Evolutionary conservation across 2,329 filamentous ascomycete species (phyloP).

Genomic region (Lachnellula arida): DNA sequence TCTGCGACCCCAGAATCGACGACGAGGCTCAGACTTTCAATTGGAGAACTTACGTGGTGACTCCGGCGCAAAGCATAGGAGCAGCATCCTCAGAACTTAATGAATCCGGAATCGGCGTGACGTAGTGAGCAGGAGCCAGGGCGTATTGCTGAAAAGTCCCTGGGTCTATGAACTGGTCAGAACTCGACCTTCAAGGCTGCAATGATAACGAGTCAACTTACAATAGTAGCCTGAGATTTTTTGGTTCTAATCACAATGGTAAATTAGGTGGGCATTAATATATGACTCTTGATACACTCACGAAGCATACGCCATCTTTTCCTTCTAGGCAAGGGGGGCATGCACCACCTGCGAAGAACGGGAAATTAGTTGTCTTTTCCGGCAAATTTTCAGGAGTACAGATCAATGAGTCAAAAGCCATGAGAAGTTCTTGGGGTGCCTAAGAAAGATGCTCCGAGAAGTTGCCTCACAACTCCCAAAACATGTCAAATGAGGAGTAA

Average conservation of each 20-base stretch:
- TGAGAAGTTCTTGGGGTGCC: no score
- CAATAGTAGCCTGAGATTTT: constrained; percentile 63
- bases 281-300: constrained; percentile 36
- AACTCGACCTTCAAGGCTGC: neutral
- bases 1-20: constrained; percentile 9
- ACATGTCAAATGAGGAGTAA: no score
- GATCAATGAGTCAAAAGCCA: no score
- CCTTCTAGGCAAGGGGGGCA: constrained; percentile 51
- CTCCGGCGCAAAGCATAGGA: constrained; percentile 63
- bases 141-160: constrained; percentile 72
- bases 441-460: no score
- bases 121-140: constrained; percentile 59
- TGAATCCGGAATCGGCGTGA: constrained; percentile 62
- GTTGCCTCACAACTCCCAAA: no score
- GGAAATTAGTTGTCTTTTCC: no score
- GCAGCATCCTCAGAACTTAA: constrained; percentile 57
- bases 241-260: constrained; percentile 34
- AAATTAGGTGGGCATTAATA: constrained; percentile 8
- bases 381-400: no score
- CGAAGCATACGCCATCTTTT: constrained; percentile 61
- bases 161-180: constrained; percentile 35
- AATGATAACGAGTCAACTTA: constrained; percentile 8
- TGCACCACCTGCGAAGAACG: constrained; percentile 31
- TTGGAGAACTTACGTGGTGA: constrained; percentile 45
- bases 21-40: constrained; percentile 2